Evolutionary conservation across 2,329 filamentous ascomycete genomes (phyloP).

Genomic region (Xylariaceae sp.): DNA sequence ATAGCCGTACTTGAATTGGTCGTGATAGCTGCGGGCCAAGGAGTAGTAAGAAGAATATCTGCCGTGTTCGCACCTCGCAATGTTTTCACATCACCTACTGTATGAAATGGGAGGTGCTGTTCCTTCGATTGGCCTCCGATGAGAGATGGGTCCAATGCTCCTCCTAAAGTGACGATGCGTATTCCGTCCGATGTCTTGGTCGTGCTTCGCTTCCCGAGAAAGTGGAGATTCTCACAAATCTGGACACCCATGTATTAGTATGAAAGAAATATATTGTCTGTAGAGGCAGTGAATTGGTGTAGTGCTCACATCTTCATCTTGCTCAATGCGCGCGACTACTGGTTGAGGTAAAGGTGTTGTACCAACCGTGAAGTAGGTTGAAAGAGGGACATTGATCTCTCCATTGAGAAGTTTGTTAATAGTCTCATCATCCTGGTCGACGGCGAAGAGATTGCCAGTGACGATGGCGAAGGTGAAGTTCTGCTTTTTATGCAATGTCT

Average conservation of each 20-base stretch:
- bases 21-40: constrained; percentile 82
- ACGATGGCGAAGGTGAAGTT: constrained; percentile 85
- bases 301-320: constrained; percentile 66
- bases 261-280: background rate
- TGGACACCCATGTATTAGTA: constrained; percentile 37
- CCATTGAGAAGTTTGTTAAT: constrained; percentile 73
- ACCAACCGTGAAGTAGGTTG: constrained; percentile 91
- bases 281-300: background rate
- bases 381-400: constrained; percentile 75
- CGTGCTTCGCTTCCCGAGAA: constrained; percentile 83
- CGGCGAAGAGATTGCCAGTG: constrained; percentile 80
- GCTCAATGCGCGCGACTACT: constrained; percentile 76
- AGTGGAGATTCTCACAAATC: constrained; percentile 90
- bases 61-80: constrained; percentile 78
- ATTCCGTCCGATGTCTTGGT: constrained; percentile 91
- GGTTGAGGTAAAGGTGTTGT: constrained; percentile 71
- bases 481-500: constrained; percentile 84
- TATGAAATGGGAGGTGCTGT: constrained; percentile 79
- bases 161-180: constrained; percentile 85
- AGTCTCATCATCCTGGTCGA: constrained; percentile 62
- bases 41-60: constrained; percentile 85
- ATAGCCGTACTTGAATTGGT: constrained; percentile 70
- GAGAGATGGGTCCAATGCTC: constrained; percentile 68
- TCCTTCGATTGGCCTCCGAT: constrained; percentile 70
- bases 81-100: constrained; percentile 75